Evolutionary conservation across 2,329 filamentous ascomycete species (phyloP).

Genomic region (Ophiocordyceps camponoti-leonardi): DNA sequence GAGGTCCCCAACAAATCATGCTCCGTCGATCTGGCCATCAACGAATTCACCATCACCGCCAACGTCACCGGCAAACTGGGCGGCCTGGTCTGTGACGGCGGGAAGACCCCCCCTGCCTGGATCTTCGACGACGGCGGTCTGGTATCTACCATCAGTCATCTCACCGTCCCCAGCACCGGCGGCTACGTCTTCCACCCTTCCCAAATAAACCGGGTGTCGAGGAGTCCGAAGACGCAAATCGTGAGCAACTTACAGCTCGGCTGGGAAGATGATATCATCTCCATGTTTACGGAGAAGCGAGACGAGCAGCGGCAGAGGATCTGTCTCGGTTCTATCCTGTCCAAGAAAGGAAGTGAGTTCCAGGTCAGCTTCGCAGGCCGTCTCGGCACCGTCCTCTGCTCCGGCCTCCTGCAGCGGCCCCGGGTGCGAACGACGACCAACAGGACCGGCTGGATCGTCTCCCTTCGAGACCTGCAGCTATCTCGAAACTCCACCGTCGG

Average conservation of each 20-base stretch:
- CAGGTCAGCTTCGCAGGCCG: not conserved
- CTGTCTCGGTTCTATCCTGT: not conserved
- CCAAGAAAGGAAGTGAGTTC: not conserved
- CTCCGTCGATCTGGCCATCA: not conserved
- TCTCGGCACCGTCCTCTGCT: not conserved
- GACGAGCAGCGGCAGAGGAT: not conserved
- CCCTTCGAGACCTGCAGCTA: not conserved
- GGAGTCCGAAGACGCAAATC: not conserved
- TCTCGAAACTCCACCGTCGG: not conserved
- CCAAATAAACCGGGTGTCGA: not conserved
- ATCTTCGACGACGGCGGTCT: not conserved
- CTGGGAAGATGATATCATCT: too few relatives aligned
- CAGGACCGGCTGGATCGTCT: not conserved
- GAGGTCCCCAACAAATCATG: not conserved
- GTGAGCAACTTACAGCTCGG: not conserved
- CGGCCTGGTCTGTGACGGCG: not conserved
- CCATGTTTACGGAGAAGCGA: not conserved
- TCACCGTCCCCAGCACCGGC: not conserved
- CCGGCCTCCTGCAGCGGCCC: not conserved
- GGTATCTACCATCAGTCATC: not conserved
- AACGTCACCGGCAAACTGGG: not conserved
- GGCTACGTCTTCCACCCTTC: not conserved
- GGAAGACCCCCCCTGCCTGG: not conserved
- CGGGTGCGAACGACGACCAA: not conserved
- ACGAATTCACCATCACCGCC: not conserved